Evolutionary conservation across 2,329 filamentous ascomycete species (phyloP).

Genomic region (Neurospora sp.): DNA sequence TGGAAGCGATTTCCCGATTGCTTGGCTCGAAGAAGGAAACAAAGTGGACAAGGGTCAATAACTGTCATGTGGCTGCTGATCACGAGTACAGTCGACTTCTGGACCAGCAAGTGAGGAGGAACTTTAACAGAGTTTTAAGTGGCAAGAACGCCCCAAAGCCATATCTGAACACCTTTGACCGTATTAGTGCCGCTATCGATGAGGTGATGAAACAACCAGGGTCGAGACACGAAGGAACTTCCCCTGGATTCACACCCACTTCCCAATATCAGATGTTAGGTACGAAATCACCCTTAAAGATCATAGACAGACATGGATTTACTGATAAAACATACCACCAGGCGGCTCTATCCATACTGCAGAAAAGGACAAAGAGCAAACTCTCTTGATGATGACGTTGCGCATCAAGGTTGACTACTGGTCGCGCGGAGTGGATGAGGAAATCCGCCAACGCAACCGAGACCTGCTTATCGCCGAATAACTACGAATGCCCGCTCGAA

Average conservation of each 20-base stretch:
- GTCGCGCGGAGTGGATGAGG: conserved; percentile 22
- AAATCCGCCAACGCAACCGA: conserved; percentile 18
- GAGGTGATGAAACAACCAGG: no score
- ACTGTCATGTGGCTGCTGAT: neutral
- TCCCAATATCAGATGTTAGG: neutral
- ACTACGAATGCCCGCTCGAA: conserved; percentile 13
- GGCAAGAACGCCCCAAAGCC: neutral
- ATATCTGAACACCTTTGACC: no score
- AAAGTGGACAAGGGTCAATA: neutral
- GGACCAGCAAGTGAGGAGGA: neutral
- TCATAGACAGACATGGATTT: no score
- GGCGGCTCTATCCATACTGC: conserved; percentile 16
- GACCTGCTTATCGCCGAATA: conserved; percentile 18
- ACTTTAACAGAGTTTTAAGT: neutral
- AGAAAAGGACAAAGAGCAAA: conserved; percentile 18
- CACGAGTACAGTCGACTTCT: neutral
- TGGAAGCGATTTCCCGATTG: neutral
- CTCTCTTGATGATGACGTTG: conserved; percentile 18
- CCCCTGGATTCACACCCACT: no score
- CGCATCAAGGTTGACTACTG: conserved; percentile 23
- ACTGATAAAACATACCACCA: conserved; percentile 8
- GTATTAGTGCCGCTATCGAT: no score
- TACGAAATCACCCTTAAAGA: conserved; percentile 3
- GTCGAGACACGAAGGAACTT: no score
- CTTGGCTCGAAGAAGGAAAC: conserved; percentile 7